These are phyloP conservation scores for Triadica sebifera DNA, from an alignment of 345 rosid species.

Conservation along the genomic window DNA sequence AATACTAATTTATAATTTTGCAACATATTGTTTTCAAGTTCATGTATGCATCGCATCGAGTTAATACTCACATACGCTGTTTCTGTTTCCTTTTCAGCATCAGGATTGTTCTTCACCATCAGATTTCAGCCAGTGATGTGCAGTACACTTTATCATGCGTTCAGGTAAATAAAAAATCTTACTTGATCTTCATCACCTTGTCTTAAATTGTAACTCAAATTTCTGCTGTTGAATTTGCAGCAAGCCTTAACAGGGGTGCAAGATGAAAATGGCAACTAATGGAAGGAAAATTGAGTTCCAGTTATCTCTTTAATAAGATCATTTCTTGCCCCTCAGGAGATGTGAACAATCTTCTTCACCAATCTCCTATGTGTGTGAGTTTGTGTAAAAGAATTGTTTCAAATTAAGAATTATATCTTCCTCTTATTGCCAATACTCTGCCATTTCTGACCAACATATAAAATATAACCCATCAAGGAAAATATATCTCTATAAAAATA, in stretches of 20 bases:
- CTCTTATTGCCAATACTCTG: background rate
- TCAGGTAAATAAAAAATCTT: slow-evolving; percentile 40
- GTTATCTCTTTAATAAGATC: background rate
- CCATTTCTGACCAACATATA: background rate
- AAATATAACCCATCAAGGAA: background rate
- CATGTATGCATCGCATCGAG: background rate
- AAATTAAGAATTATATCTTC: background rate
- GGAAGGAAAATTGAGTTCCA: slow-evolving; percentile 6
- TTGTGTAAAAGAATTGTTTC: background rate
- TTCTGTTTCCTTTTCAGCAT: slow-evolving; percentile 40
- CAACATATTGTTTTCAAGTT: background rate
- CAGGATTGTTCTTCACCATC: slow-evolving; percentile 81
- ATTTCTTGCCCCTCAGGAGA: background rate
- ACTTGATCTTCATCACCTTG: background rate
- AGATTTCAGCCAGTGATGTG: slow-evolving; percentile 71
- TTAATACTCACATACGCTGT: background rate
- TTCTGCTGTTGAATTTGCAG: slow-evolving; percentile 33
- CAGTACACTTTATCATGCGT: slow-evolving; percentile 63
- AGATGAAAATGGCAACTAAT: slow-evolving; percentile 37
- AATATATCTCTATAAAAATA: too few species aligned
- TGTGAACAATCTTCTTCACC: background rate
- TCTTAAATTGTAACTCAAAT: background rate
- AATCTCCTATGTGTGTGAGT: background rate
- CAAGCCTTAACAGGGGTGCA: slow-evolving; percentile 34
- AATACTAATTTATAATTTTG: too few species aligned